Percentiles rank a stretch among this genome's conserved stretches.
These are phyloP conservation scores for Akanthomyces dipterigenus DNA, from an alignment of 2,329 filamentous ascomycete genomes.

Conservation along the genomic window DNA sequence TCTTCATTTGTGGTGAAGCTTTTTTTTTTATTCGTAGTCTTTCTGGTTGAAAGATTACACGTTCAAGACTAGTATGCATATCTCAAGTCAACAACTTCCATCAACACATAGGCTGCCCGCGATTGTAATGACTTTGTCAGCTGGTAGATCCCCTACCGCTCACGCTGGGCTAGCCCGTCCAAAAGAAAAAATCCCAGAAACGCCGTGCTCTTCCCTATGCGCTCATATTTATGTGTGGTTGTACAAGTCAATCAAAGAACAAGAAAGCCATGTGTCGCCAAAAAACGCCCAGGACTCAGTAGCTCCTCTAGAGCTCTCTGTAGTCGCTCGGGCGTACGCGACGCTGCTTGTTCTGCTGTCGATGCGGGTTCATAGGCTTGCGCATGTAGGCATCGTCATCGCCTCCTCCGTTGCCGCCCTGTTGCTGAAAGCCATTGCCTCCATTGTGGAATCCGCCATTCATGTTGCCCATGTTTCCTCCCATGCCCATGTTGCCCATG, in stretches of 20 bases:
- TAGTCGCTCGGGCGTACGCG: slow-evolving; percentile 85
- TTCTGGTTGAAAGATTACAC: background rate
- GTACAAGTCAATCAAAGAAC: background rate
- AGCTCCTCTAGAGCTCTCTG: slow-evolving; percentile 54
- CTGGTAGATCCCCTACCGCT: background rate
- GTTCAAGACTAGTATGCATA: background rate
- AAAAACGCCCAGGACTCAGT: background rate
- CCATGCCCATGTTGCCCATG: slow-evolving; percentile 18
- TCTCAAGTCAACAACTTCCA: background rate
- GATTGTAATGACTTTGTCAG: background rate
- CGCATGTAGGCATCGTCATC: slow-evolving; percentile 92
- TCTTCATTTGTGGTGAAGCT: background rate
- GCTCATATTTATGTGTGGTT: background rate
- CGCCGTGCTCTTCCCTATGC: slow-evolving; percentile 2
- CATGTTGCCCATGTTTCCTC: slow-evolving; percentile 24
- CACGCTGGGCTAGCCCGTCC: background rate
- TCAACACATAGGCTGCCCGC: background rate
- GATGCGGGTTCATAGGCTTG: slow-evolving; percentile 90
- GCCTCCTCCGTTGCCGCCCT: slow-evolving; percentile 38
- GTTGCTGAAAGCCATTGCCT: slow-evolving; percentile 17
- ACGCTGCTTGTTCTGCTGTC: slow-evolving; percentile 75
- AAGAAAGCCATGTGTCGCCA: background rate
- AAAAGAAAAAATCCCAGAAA: background rate
- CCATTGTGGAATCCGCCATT: slow-evolving; percentile 22
- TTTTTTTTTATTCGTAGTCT: background rate